Evolutionary conservation across 176 grass and related monocot species (phyloP).

Genomic region (Oryza rufipogon): DNA sequence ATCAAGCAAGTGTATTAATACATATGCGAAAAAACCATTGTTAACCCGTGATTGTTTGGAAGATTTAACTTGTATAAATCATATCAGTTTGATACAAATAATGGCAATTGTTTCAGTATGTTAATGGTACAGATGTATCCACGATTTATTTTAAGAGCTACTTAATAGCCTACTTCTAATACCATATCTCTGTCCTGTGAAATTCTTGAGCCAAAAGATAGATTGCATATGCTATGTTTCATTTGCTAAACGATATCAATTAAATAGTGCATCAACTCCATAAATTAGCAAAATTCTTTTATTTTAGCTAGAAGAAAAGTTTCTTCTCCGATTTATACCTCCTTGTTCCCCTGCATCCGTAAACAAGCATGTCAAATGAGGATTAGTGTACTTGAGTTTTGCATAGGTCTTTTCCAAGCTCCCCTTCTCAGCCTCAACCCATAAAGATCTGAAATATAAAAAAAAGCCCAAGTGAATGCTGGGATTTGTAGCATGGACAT

Average conservation of each 20-base stretch:
- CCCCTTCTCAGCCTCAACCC: background rate
- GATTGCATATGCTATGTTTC: background rate
- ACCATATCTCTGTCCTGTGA: conserved; percentile 29
- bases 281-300: no score
- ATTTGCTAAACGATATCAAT: no score
- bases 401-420: background rate
- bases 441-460: background rate
- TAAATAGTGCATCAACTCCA: no score
- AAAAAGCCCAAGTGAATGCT: background rate
- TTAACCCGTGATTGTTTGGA: background rate
- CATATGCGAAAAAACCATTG: background rate
- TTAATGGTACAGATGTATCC: background rate
- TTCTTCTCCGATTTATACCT: background rate
- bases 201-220: background rate
- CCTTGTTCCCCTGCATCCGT: background rate
- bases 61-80: background rate
- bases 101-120: background rate
- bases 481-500: no score
- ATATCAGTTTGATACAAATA: background rate
- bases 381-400: background rate
- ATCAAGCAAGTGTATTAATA: background rate
- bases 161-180: conserved; percentile 23
- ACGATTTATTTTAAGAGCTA: background rate
- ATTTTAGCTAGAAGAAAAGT: no score
- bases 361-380: background rate